A percentile compares a stretch with the other conserved stretches of the same genome.
Conservation (phyloP, 2,329 filamentous ascomycete genomes). For the Aureobasidium namibiae region DNA sequence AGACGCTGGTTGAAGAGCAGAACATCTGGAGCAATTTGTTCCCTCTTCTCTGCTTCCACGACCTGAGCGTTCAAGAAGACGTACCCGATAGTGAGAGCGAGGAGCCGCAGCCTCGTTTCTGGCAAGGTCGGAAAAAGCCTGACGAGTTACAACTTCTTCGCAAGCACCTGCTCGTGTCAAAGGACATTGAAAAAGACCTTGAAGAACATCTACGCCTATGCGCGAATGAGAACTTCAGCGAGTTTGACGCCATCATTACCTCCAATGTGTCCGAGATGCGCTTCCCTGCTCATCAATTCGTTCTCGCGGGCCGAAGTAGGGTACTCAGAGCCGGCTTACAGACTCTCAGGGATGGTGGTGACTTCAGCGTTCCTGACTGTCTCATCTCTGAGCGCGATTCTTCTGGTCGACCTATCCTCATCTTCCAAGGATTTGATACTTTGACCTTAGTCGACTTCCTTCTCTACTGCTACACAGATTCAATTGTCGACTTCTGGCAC, state of each 20-base stretch:
- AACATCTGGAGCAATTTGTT: constrained; percentile 67
- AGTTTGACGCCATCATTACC: constrained; percentile 35
- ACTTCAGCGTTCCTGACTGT: constrained; percentile 51
- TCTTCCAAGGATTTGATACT: constrained; percentile 64
- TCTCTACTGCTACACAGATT: constrained; percentile 74
- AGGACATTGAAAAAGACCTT: constrained; percentile 59
- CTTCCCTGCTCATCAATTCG: constrained; percentile 76
- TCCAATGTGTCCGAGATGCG: constrained; percentile 58
- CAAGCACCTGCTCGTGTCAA: constrained; percentile 52
- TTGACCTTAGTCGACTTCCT: constrained; percentile 72
- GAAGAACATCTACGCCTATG: constrained; percentile 37
- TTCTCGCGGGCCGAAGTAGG: constrained; percentile 66
- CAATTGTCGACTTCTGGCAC: constrained; percentile 78
- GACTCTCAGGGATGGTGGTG: constrained; percentile 37
- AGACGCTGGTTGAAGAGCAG: constrained; percentile 58
- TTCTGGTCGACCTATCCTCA: constrained; percentile 49
- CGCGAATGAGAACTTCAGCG: constrained; percentile 30
- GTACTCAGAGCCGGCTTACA: constrained; percentile 54
- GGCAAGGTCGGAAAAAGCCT: constrained; percentile 37
- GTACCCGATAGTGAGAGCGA: constrained; percentile 36
- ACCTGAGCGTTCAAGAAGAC: constrained; percentile 40
- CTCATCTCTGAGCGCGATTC: constrained; percentile 48
- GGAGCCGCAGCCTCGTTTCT: constrained; percentile 39
- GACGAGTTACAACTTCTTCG: constrained; percentile 44
- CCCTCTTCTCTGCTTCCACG: constrained; percentile 59